Percentiles rank a stretch among this genome's conserved stretches.
These are phyloP conservation scores for Thielaviopsis ethacetica DNA, from an alignment of 2,329 filamentous ascomycete species.

Conservation along the genomic window DNA sequence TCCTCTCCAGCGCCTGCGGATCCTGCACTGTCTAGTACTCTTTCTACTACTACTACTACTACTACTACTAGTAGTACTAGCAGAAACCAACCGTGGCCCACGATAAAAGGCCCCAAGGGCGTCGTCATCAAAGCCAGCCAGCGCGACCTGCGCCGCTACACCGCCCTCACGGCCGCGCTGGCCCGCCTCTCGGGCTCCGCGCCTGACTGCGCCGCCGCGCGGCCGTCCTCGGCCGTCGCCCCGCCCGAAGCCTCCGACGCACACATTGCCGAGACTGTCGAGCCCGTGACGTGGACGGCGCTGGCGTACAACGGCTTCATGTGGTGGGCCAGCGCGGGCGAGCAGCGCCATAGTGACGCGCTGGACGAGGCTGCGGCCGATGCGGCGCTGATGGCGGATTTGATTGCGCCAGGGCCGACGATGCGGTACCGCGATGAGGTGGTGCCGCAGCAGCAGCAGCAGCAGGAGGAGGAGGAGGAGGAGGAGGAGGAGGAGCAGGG, in stretches of 20 bases:
- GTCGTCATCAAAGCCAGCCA: constrained; percentile 68
- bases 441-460: not conserved
- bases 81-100: constrained; percentile 52
- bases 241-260: constrained; percentile 23
- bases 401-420: constrained; percentile 22
- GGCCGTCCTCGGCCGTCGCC: not conserved
- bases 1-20: constrained; percentile 21
- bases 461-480: not conserved
- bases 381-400: constrained; percentile 36
- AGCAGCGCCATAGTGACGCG: constrained; percentile 46
- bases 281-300: constrained; percentile 52
- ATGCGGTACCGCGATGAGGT: not conserved
- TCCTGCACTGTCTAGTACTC: not conserved
- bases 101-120: constrained; percentile 49
- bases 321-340: constrained; percentile 79
- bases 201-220: not conserved
- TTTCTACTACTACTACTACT: too few species aligned
- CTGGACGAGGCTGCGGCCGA: constrained; percentile 41
- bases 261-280: constrained; percentile 38
- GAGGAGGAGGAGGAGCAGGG: not conserved
- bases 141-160: constrained; percentile 70
- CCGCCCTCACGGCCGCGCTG: constrained; percentile 49
- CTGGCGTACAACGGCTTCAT: constrained; percentile 71
- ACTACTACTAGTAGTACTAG: too few species aligned
- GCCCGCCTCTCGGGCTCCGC: constrained; percentile 23